Evolutionary conservation across 495 filamentous ascomycete genomes (phyloP).

Genomic region (Jackrogersella multiformis): DNA sequence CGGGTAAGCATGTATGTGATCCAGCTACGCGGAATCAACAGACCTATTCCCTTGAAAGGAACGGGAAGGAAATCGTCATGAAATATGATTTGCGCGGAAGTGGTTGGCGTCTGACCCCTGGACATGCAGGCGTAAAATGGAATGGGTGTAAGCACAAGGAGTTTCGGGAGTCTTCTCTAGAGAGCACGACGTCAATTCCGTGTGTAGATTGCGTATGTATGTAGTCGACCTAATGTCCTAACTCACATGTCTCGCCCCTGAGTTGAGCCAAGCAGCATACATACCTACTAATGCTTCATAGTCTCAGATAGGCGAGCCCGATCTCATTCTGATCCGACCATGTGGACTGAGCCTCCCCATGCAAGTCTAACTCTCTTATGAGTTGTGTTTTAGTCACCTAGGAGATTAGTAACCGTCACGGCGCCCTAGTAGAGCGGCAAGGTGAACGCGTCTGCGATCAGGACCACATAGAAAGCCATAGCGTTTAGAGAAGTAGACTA

Average conservation of each 20-base stretch:
- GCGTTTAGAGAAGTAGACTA: not conserved
- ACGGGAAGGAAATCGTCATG: not conserved
- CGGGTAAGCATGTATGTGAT: slow-evolving; percentile 3
- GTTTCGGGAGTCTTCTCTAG: not conserved
- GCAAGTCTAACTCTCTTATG: not conserved
- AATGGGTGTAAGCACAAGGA: slow-evolving; percentile 1
- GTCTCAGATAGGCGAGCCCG: slow-evolving; percentile 31
- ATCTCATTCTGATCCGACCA: slow-evolving; percentile 19
- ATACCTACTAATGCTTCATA: not conserved
- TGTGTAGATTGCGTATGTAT: slow-evolving; percentile 8
- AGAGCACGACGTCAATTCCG: not conserved
- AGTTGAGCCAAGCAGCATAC: not conserved
- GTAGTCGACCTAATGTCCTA: slow-evolving; percentile 10
- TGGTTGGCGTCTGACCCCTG: not conserved
- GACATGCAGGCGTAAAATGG: not conserved
- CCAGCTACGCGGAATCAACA: not conserved
- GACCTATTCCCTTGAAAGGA: not conserved
- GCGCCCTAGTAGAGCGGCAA: not conserved
- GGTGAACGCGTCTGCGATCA: not conserved
- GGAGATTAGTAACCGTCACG: slow-evolving; percentile 4
- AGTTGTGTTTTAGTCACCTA: slow-evolving; percentile 21
- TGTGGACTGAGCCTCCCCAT: slow-evolving; percentile 15
- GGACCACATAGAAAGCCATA: not conserved
- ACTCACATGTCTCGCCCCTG: not conserved
- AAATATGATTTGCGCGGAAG: slow-evolving; percentile 7